Conservation (phyloP, 2,329 filamentous ascomycete species). For the Alternaria incomplexa region DNA sequence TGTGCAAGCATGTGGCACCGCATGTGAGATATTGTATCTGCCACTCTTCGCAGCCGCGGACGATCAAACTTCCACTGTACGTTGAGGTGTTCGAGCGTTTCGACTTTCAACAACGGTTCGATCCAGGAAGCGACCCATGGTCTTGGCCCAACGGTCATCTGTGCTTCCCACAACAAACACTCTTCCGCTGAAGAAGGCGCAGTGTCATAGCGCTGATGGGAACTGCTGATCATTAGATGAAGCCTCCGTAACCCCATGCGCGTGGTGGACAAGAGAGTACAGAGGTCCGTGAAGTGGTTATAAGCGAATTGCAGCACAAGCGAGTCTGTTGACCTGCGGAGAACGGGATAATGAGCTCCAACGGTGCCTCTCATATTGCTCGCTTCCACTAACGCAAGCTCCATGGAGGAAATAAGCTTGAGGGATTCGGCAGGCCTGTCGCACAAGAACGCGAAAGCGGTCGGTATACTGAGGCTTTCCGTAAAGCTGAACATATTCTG, state of each 20-base stretch:
- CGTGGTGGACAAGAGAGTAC: constrained; percentile 25
- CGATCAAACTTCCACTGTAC: constrained; percentile 25
- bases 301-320: constrained; percentile 26
- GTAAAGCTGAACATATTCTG: constrained; percentile 33
- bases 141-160: constrained; percentile 6
- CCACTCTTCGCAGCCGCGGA: constrained; percentile 16
- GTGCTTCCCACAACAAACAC: constrained; percentile 15
- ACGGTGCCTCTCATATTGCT: constrained; percentile 23
- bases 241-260: constrained; percentile 22
- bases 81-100: constrained; percentile 17
- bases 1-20: constrained; percentile 18
- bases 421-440: constrained; percentile 24
- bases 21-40: constrained; percentile 17
- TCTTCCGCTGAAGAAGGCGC: constrained; percentile 12
- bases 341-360: constrained; percentile 20
- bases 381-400: constrained; percentile 25
- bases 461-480: constrained; percentile 25
- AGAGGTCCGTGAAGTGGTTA: constrained; percentile 30
- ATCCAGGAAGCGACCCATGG: constrained; percentile 24
- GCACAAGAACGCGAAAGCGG: constrained; percentile 29
- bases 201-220: constrained; percentile 7
- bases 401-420: constrained; percentile 18
- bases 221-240: constrained; percentile 22
- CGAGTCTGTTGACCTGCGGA: constrained; percentile 21
- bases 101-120: constrained; percentile 20